Base-by-base conservation (phyloP, 768 basidiomycete species). In the Tephrocybe sp. region DNA sequence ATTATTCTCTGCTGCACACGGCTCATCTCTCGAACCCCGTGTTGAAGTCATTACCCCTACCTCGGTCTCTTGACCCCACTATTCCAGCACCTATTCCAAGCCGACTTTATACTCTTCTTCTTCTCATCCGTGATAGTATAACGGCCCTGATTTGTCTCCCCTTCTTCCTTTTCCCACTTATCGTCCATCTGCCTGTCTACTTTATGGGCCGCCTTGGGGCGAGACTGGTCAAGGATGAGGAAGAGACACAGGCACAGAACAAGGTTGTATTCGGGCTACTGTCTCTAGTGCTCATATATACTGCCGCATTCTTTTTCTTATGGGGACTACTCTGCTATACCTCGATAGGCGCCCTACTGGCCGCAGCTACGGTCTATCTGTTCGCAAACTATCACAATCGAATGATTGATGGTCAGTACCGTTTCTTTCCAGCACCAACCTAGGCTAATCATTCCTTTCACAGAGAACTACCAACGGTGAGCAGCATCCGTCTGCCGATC, bases 231-330 rank as follows among this genome's bases (percentile, higher is more conserved):
- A 79, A 88, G 61, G 83, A 93, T 54, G 94, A 98, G 65, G 88
- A 98, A 67, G 96, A 98, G 67, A 88, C 92, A 10, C 88, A 92
- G 67, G 97, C 96, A 38, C 95, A 98, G 76, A 98, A 93, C 75
- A 99, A 99, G 76, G 83, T 97, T 39, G 85, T 90, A 11, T 86
- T 96, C 60, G 93, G 93, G 1, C 61, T 96, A 30, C 67, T 97
- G 47, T 81, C 88, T 33, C 69, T 88, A 51, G 62, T 91, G 48
- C 62, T 84, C 56, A 85, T 89, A 37, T 97, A 98, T 72, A 86
- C 92, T 18, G 65, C 84, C n/a, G 69, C 86, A 28, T 98, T 98
- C 73, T 83, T 91, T 63, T 78, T 83, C 54, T 68, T 96, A 6
- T 99, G 94, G 93, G 84, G 87, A 12, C 64, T 93, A 36, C 77